phyloP scores from a whole-genome alignment of 2,329 filamentous ascomycete genomes.

The Lecanicillium sp. region DNA sequence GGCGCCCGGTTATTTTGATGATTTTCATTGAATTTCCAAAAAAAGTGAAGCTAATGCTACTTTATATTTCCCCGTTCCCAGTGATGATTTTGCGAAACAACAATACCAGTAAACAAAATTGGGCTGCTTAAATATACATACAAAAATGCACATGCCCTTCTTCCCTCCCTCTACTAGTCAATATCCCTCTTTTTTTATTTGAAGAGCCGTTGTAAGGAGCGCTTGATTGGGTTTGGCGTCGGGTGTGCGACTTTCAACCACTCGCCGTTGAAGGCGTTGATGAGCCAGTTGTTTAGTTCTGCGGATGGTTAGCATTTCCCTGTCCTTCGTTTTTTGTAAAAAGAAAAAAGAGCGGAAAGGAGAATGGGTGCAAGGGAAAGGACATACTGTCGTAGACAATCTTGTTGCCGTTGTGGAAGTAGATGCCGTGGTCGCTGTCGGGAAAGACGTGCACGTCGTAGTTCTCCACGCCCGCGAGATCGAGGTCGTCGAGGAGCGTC shows the following conservation, averaged over 20 bases:
- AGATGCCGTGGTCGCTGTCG: conserved; percentile 91
- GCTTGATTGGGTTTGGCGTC: conserved; percentile 35
- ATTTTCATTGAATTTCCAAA: too few species aligned
- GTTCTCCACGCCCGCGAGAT: conserved; percentile 76
- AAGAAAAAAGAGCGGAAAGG: background rate
- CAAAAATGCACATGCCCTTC: too few species aligned
- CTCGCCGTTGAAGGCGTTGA: conserved; percentile 97
- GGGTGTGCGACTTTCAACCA: conserved; percentile 61
- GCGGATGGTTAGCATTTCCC: background rate
- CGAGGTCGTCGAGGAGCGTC: conserved; percentile 77
- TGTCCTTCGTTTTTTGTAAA: conserved; percentile 7
- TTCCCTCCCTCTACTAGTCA: too few species aligned
- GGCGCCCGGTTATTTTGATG: too few species aligned
- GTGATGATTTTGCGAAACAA: too few species aligned
- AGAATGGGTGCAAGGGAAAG: too few species aligned
- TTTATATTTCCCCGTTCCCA: too few species aligned
- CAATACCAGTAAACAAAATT: too few species aligned
- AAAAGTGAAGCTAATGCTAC: too few species aligned
- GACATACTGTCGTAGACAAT: conserved; percentile 90
- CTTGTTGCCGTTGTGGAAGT: conserved; percentile 84
- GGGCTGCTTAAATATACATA: too few species aligned
- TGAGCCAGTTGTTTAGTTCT: conserved; percentile 84
- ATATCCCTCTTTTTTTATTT: too few species aligned
- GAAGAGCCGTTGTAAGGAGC: background rate
- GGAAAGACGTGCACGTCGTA: conserved; percentile 97